Base-by-base conservation (phyloP, 176 grass and related monocot genomes). In the Zoysia japonica region DNA sequence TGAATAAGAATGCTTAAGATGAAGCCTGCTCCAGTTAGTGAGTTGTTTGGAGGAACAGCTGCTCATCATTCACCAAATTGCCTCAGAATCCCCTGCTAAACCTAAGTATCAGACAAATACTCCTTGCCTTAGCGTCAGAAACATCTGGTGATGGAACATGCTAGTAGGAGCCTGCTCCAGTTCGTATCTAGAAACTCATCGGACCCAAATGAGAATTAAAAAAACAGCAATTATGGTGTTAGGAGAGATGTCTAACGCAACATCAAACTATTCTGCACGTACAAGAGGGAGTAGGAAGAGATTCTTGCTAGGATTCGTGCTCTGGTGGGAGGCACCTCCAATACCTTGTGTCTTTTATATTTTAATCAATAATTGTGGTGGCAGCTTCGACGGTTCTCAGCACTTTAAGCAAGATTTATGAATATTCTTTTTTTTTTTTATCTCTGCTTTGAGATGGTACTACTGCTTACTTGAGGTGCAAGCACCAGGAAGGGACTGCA, bases 401-500 rank as follows among this genome's bases (percentile, higher is more conserved):
- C 7, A 17, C 12, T 14, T 62, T 19, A 44, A 71, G 16, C 0
- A 28, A 81, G 16, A 16, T 78, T 63, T 62, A 5, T 44, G 39
- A 5, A 68, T 51, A 1, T 59, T 6, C 28, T 28, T 28, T 28
- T n/a, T n/a, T 28, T 28, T 28, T n/a, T n/a, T n/a, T 56, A n/a
- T 56, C 15, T 56, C n/a, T 56, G 53, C 7, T 56, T 17, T 17
- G 4, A 56, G 53, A 56, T 56, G 1, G 15, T n/a, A 56, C 16
- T 88, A 40, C 47, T 55, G 28, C 28, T 66, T 88, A 52, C 72
- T 81, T 81, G 47, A 84, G 76, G 56, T 71, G 82, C 70, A 88
- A 80, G 87, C 65, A 71, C 55, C 47, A 35, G 3, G 54, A 70
- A 79, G 15, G 15, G 61, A 41, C 62, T 51, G 42, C 13, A 65